phyloP scores from a whole-genome alignment of 805 yeast genomes.

The Jamesozyma jinghongensis region DNA sequence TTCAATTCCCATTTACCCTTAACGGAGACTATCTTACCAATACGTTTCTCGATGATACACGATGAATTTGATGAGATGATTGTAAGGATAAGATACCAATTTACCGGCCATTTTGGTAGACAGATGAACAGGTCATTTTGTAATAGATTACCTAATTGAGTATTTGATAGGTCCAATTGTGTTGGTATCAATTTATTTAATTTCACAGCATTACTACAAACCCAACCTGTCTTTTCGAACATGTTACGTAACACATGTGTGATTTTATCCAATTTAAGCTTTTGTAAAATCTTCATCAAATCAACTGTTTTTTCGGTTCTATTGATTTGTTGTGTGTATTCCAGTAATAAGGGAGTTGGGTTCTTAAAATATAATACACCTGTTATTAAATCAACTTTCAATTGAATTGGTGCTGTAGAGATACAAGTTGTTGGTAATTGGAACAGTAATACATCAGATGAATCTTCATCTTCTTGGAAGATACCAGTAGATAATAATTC shows the following conservation, averaged over 20 bases:
- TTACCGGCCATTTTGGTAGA: constrained; percentile 29
- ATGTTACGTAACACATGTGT: constrained; percentile 24
- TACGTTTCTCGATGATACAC: constrained; percentile 27
- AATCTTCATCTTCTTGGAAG: constrained; percentile 27
- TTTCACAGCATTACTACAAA: constrained; percentile 22
- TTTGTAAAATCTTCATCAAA: constrained; percentile 21
- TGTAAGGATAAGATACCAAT: constrained; percentile 30
- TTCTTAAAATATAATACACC: constrained; percentile 29
- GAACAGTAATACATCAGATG: constrained; percentile 22
- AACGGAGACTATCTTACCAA: constrained; percentile 26
- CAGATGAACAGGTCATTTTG: constrained; percentile 27
- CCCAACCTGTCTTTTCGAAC: constrained; percentile 32
- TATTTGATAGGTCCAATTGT: constrained; percentile 5
- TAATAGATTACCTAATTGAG: constrained; percentile 8
- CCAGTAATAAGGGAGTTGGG: constrained; percentile 23
- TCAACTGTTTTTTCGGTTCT: constrained; percentile 21
- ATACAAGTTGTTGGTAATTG: constrained; percentile 29
- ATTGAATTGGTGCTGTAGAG: constrained; percentile 25
- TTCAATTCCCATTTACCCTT: constrained; percentile 28
- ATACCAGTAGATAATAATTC: constrained; percentile 24
- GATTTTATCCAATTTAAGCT: constrained; percentile 26
- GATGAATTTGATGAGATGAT: constrained; percentile 27
- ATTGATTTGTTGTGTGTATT: constrained; percentile 24
- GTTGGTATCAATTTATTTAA: constrained; percentile 18
- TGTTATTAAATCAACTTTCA: constrained; percentile 26